These are phyloP conservation scores for Trichoderma simmonsii DNA, from an alignment of 2,329 filamentous ascomycete species.

Conservation along the genomic window DNA sequence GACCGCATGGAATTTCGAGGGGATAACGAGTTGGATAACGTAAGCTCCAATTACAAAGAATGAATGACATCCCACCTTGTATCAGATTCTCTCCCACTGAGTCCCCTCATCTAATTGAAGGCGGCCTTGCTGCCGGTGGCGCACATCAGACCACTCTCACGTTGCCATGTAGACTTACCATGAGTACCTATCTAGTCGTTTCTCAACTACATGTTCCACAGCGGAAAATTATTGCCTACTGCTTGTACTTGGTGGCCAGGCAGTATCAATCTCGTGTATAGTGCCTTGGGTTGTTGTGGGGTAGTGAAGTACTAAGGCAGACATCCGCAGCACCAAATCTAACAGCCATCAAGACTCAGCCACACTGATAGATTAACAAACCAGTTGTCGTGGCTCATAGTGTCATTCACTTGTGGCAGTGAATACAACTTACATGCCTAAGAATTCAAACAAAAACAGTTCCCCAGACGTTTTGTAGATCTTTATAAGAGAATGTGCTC, in stretches of 20 bases:
- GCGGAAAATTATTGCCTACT: background rate
- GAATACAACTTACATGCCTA: background rate
- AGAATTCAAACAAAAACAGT: background rate
- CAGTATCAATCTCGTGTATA: background rate
- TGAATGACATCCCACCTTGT: too few species aligned
- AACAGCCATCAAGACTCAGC: background rate
- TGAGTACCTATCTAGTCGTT: background rate
- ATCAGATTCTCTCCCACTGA: too few species aligned
- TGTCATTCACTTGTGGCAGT: background rate
- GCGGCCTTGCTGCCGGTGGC: too few species aligned
- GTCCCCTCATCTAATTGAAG: too few species aligned
- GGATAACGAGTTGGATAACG: too few species aligned
- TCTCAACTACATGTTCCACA: background rate
- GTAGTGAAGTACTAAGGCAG: too few species aligned
- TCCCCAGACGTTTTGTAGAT: rapidly evolving
- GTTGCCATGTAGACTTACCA: background rate
- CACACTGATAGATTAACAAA: background rate
- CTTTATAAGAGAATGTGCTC: too few species aligned
- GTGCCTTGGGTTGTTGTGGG: too few species aligned
- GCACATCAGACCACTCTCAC: background rate
- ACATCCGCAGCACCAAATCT: background rate
- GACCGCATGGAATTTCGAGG: too few species aligned
- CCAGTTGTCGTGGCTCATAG: background rate
- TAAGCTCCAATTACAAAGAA: too few species aligned
- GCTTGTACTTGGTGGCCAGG: background rate